Evolutionary conservation across 1,284 basidiomycete genomes (phyloP).

Genomic region (Moesziomyces globuligerus): DNA sequence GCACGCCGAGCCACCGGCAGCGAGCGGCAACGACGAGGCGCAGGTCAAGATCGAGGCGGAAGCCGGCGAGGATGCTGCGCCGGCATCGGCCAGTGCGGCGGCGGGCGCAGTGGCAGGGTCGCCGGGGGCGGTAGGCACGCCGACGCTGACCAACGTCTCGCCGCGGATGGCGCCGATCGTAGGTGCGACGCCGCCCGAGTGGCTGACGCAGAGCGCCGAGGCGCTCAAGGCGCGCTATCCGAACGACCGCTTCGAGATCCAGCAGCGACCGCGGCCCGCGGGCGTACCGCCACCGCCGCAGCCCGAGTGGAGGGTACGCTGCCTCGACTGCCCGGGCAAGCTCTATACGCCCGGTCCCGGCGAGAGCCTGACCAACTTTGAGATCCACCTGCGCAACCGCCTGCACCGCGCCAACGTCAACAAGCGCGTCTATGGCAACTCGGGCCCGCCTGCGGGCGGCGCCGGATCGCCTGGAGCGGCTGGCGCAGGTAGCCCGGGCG

Average conservation of each 20-base stretch:
- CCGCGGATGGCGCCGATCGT: constrained; percentile 28
- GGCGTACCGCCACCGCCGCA: constrained; percentile 39
- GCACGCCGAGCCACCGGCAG: constrained; percentile 21
- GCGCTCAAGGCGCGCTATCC: constrained; percentile 79
- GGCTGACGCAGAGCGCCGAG: constrained; percentile 76
- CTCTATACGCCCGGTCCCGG: constrained; percentile 91
- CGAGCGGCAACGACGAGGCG: constrained; percentile 9
- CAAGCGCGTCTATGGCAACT: constrained; percentile 43
- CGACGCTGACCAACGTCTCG: constrained; percentile 25
- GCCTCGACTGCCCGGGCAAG: constrained; percentile 92
- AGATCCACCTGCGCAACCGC: constrained; percentile 86
- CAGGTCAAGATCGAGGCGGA: constrained; percentile 6
- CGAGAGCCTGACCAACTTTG: constrained; percentile 89
- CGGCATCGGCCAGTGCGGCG: constrained; percentile 12
- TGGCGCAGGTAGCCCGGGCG: background rate
- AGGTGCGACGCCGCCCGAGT: constrained; percentile 71
- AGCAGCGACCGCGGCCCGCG: constrained; percentile 38
- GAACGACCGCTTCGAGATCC: constrained; percentile 77
- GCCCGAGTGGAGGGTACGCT: constrained; percentile 89
- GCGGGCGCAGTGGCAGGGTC: constrained; percentile 66
- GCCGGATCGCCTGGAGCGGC: constrained; percentile 5
- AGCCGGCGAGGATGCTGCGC: constrained; percentile 12
- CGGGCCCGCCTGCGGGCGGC: constrained; percentile 12
- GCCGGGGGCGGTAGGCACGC: constrained; percentile 8
- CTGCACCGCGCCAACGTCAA: constrained; percentile 72